Percentiles rank a stretch among this genome's conserved stretches.
Evolutionary conservation across 2,329 filamentous ascomycete species (phyloP).

Genomic region (Fonsecaea nubica): DNA sequence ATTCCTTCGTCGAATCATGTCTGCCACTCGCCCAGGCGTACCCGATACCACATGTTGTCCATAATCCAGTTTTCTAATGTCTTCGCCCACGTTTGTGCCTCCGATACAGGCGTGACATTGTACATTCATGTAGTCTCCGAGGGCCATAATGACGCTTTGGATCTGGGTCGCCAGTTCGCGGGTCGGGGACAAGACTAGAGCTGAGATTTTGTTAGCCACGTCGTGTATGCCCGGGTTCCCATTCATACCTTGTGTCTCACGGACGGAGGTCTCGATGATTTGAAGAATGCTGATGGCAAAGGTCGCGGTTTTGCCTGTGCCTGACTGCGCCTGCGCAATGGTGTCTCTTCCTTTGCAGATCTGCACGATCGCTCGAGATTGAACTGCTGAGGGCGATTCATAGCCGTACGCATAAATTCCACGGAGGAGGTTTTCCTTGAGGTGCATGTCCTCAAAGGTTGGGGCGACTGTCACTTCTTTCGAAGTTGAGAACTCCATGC

Average conservation of each 20-base stretch:
- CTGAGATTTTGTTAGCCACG: conserved; percentile 49
- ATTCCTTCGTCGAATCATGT: conserved; percentile 78
- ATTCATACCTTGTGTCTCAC: conserved; percentile 77
- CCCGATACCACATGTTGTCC: conserved; percentile 97
- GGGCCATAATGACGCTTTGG: conserved; percentile 97
- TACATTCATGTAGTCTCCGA: conserved; percentile 99
- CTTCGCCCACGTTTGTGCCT: conserved; percentile 95
- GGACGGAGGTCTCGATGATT: conserved; percentile 90
- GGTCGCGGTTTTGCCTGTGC: conserved; percentile 94
- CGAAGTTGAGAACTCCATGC: conserved; percentile 97
- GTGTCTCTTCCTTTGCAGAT: conserved; percentile 99
- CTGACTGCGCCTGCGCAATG: conserved; percentile 96
- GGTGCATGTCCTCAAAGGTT: conserved; percentile 92
- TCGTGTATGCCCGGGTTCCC: neutral
- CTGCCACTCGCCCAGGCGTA: conserved; percentile 93
- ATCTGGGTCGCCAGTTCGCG: conserved; percentile 98
- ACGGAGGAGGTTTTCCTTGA: conserved; percentile 96
- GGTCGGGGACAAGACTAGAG: conserved; percentile 92
- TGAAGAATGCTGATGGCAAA: conserved; percentile 97
- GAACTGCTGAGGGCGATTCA: conserved; percentile 95
- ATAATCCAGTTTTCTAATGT: conserved; percentile 96
- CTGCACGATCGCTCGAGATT: conserved; percentile 97
- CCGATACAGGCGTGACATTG: conserved; percentile 99
- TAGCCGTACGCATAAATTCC: conserved; percentile 99
- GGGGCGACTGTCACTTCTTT: conserved; percentile 94